phyloP scores from a whole-genome alignment of 2,329 filamentous ascomycete species.

The Teratosphaeria pseudoeucalypti region DNA sequence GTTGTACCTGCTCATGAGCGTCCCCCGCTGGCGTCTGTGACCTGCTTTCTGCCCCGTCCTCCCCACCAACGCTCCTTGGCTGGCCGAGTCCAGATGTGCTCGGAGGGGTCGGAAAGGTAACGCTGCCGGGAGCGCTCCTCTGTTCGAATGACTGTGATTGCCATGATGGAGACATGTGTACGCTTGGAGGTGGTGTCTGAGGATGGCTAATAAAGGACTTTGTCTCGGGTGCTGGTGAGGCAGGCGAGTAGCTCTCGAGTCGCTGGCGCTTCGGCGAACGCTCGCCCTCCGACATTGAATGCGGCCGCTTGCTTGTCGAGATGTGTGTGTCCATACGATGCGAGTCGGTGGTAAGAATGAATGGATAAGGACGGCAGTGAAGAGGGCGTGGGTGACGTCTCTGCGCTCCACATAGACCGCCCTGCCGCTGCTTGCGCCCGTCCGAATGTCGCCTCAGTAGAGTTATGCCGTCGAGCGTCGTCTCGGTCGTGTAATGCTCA shows the following conservation, averaged over 20 bases:
- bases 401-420: too few species aligned
- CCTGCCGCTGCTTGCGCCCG: too few species aligned
- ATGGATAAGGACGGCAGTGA: not conserved
- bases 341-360: slow-evolving; percentile 1
- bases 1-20: slow-evolving; percentile 14
- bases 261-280: slow-evolving; percentile 27
- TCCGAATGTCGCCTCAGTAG: too few species aligned
- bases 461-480: too few species aligned
- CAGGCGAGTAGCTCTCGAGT: slow-evolving; percentile 34
- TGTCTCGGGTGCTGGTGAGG: slow-evolving; percentile 33
- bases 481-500: too few species aligned
- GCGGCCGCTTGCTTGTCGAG: not conserved
- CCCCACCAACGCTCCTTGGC: slow-evolving; percentile 15
- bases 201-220: slow-evolving; percentile 31
- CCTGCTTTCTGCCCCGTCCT: slow-evolving; percentile 14
- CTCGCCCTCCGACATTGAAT: slow-evolving; percentile 22
- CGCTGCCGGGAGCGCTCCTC: slow-evolving; percentile 6
- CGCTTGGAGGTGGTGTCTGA: slow-evolving; percentile 39
- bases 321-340: not conserved
- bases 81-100: slow-evolving; percentile 28
- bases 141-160: slow-evolving; percentile 22
- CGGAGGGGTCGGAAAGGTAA: slow-evolving; percentile 31
- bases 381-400: not conserved
- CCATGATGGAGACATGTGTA: slow-evolving; percentile 38
- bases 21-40: slow-evolving; percentile 18